A percentile compares a stretch with the other conserved stretches of the same genome.
phyloP scores from a whole-genome alignment of 2,329 filamentous ascomycete species.

The Colletotrichum nymphaeae region DNA sequence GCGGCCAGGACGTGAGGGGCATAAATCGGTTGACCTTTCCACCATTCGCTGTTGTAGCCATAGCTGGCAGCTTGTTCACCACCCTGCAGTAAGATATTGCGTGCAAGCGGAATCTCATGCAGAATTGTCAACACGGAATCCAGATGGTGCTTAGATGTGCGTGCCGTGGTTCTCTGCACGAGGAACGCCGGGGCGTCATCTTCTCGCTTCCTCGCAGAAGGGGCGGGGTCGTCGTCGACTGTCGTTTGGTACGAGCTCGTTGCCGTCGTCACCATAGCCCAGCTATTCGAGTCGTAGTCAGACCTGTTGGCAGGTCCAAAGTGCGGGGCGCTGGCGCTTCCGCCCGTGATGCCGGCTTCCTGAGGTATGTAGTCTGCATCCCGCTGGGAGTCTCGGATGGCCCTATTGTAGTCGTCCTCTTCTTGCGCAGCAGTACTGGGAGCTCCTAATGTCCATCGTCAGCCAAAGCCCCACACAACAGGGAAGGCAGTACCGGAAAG shows the following conservation, averaged over 20 bases:
- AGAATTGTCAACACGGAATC: conserved; percentile 68
- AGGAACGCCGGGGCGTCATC: conserved; percentile 64
- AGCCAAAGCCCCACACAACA: conserved; percentile 30
- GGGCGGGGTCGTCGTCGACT: conserved; percentile 39
- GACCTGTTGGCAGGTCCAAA: conserved; percentile 71
- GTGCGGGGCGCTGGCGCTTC: conserved; percentile 50
- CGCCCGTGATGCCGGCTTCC: conserved; percentile 62
- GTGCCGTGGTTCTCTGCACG: conserved; percentile 47
- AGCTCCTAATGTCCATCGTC: conserved; percentile 33
- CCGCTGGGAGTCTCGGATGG: conserved; percentile 65
- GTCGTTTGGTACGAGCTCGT: conserved; percentile 41
- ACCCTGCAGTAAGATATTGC: conserved; percentile 64
- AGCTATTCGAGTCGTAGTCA: conserved; percentile 66
- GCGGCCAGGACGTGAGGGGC: conserved; percentile 49
- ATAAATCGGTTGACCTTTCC: conserved; percentile 66
- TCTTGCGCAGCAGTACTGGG: conserved; percentile 54
- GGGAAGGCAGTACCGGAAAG: conserved; percentile 33
- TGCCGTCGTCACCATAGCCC: conserved; percentile 66
- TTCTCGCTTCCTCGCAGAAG: conserved; percentile 58
- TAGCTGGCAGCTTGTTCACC: conserved; percentile 58
- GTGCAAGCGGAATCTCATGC: conserved; percentile 68
- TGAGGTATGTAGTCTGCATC: conserved; percentile 54
- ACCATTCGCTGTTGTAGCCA: conserved; percentile 69
- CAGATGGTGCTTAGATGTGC: conserved; percentile 54
- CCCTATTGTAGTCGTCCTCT: conserved; percentile 67